phyloP scores from a whole-genome alignment of 2,329 filamentous ascomycete species.

The Gaeumannomyces sp. region DNA sequence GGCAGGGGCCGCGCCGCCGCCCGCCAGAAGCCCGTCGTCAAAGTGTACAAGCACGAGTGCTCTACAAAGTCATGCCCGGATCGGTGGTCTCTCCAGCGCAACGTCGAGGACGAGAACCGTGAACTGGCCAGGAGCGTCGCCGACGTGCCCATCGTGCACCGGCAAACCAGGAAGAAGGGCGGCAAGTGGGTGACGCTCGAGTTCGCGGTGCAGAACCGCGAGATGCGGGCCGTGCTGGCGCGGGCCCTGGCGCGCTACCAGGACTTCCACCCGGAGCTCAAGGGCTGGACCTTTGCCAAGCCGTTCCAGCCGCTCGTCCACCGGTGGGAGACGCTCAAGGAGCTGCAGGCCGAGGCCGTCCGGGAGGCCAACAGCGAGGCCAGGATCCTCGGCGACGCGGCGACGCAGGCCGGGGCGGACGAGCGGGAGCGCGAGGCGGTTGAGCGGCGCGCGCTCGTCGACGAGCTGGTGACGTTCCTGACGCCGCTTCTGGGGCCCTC shows the following conservation, averaged over 20 bases:
- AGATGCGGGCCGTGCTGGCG: slow-evolving; percentile 24
- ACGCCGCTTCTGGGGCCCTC: slow-evolving; percentile 23
- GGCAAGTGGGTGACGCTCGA: slow-evolving; percentile 26
- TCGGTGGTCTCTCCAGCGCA: slow-evolving; percentile 24
- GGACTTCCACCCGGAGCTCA: slow-evolving; percentile 26
- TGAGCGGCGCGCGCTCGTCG: slow-evolving; percentile 10
- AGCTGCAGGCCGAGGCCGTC: slow-evolving; percentile 13
- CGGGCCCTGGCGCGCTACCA: slow-evolving; percentile 27
- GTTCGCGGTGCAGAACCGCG: slow-evolving; percentile 25
- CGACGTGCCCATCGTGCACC: slow-evolving; percentile 27
- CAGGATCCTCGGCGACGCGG: background rate
- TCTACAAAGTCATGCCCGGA: slow-evolving; percentile 17
- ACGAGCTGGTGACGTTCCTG: slow-evolving; percentile 25
- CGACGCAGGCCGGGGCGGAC: background rate
- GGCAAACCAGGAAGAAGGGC: slow-evolving; percentile 18
- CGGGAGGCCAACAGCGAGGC: background rate
- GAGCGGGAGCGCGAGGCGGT: background rate
- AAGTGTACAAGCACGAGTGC: slow-evolving; percentile 22
- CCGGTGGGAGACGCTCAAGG: slow-evolving; percentile 21
- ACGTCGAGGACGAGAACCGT: slow-evolving; percentile 22
- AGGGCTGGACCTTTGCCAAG: slow-evolving; percentile 9
- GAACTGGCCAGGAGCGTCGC: slow-evolving; percentile 19
- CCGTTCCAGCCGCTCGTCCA: slow-evolving; percentile 30
- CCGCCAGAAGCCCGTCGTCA: background rate
- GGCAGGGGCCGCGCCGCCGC: no score